Conservation (phyloP, 306 rosid genomes). For the Dalbergia oliveri region DNA sequence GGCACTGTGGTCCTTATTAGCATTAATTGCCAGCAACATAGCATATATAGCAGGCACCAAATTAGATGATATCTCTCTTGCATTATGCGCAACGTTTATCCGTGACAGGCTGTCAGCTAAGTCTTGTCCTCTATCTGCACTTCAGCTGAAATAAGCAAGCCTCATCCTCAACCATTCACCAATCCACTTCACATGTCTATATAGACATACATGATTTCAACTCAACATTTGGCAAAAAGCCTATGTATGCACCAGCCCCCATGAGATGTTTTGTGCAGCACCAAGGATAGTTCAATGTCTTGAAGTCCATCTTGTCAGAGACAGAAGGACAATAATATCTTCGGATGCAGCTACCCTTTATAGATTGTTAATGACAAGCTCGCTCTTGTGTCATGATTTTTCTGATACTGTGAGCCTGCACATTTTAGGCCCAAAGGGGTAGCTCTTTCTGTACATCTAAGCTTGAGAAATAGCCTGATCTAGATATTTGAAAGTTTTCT, state of each 20-base stretch:
- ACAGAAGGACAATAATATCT: not conserved
- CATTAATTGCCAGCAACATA: not conserved
- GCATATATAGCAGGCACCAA: not conserved
- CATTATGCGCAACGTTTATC: constrained; percentile 9
- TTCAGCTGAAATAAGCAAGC: not conserved
- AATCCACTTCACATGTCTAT: not conserved
- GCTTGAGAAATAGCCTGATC: constrained; percentile 43
- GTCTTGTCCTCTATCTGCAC: constrained; percentile 7
- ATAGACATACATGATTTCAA: not conserved
- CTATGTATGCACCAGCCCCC: not conserved
- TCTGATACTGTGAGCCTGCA: not conserved
- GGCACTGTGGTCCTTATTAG: not conserved
- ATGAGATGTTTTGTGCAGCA: not conserved
- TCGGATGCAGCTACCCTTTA: not conserved
- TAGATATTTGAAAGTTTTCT: constrained; percentile 37
- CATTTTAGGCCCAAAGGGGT: not conserved
- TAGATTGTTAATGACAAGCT: not conserved
- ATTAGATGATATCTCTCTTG: not conserved
- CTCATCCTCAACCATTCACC: not conserved
- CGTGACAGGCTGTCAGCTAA: constrained; percentile 11
- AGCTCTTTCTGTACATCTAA: constrained; percentile 22
- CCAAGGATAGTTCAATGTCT: not conserved
- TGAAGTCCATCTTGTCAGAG: not conserved
- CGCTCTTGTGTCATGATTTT: constrained; percentile 4
- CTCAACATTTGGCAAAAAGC: not conserved